Base-by-base conservation (phyloP, 805 yeast species). In the Saturnispora zaruensis region DNA sequence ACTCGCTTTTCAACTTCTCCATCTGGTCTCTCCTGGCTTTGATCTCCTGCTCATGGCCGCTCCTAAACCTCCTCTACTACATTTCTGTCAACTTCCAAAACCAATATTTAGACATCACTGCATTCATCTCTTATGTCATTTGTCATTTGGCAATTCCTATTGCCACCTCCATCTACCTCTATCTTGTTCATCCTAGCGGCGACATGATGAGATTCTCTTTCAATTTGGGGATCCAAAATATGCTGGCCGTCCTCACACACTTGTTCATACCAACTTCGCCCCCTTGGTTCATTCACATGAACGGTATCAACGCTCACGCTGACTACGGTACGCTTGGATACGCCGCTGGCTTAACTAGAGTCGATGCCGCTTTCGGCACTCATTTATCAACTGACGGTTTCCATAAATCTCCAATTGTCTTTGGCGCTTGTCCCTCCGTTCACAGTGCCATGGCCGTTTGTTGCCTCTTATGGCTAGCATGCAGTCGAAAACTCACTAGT, bases 351-450 rank as follows among this genome's bases (percentile, higher is more conserved):
- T 67, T 82, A 41, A 76, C 79, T 3, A 67, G 87, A 43, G 81
- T 79, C n/a, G 87, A 82, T 59, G 64, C 74, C 26, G 81, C 80
- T 23, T 59, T 81, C 55, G 85, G 85, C 1, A 77, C 82, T 0
- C 81, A 79, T 59, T 55, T 81, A 51, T 75, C 77, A 56, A 71
- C 82, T 1, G 68, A 75, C 14, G 84, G 86, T 2, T 82, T 81
- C 70, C 85, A 81, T 61, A 73, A 75, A 57, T 72, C 79, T 6
- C 87, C 88, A 4, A 80, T 81, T 44, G 87, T 81, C 30, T 83
- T 83, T 68, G 87, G 84, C 25, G 97, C 97, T 1, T 71, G 77
- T 57, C 83, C 93, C 7, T 82, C 85, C 1, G 61, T 81, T 44
- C 87, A 82, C 60, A 73, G 81, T 3, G 83, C 87, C 21, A 79